A percentile compares a stretch with the other conserved stretches of the same genome.
These are phyloP conservation scores for Lolium perenne DNA, from an alignment of 176 grass and related monocot genomes.

Conservation along the genomic window DNA sequence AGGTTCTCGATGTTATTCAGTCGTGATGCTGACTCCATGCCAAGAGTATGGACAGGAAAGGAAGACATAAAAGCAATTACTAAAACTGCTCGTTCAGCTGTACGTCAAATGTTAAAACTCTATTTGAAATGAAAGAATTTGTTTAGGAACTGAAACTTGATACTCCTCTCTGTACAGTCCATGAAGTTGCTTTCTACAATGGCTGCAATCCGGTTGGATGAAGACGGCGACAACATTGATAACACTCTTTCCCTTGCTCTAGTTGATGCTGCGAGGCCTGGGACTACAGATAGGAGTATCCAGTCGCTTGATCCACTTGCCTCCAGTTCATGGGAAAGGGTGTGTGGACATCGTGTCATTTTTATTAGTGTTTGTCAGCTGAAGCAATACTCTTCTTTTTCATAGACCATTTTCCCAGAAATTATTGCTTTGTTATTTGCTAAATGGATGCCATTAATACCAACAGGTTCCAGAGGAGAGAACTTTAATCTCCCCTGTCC, in stretches of 20 bases:
- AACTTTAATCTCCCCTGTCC: slow-evolving; percentile 89
- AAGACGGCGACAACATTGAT: slow-evolving; percentile 85
- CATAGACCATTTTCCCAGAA: slow-evolving; percentile 18
- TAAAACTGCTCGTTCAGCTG: slow-evolving; percentile 88
- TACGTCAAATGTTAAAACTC: slow-evolving; percentile 52
- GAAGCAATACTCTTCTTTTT: slow-evolving; percentile 32
- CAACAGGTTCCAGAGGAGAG: slow-evolving; percentile 67
- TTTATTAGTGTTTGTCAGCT: slow-evolving; percentile 31
- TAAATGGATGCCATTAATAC: slow-evolving; percentile 36
- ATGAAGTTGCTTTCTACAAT: slow-evolving; percentile 97
- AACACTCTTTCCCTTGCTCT: slow-evolving; percentile 79
- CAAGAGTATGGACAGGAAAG: slow-evolving; percentile 96
- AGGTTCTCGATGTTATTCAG: slow-evolving; percentile 95
- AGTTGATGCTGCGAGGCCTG: slow-evolving; percentile 53
- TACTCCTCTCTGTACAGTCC: slow-evolving; percentile 58
- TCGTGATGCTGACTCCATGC: slow-evolving; percentile 94
- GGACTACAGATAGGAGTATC: slow-evolving; percentile 74
- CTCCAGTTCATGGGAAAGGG: slow-evolving; percentile 93
- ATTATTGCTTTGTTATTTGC: slow-evolving; percentile 32
- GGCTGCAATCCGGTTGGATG: slow-evolving; percentile 87
- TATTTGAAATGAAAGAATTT: slow-evolving; percentile 17
- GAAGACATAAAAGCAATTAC: slow-evolving; percentile 99
- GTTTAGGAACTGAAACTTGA: slow-evolving; percentile 19
- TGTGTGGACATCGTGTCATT: slow-evolving; percentile 36
- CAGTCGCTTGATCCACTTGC: slow-evolving; percentile 83